Evolutionary conservation across 2,329 filamentous ascomycete species (phyloP).

Genomic region (Helotiales sp.): DNA sequence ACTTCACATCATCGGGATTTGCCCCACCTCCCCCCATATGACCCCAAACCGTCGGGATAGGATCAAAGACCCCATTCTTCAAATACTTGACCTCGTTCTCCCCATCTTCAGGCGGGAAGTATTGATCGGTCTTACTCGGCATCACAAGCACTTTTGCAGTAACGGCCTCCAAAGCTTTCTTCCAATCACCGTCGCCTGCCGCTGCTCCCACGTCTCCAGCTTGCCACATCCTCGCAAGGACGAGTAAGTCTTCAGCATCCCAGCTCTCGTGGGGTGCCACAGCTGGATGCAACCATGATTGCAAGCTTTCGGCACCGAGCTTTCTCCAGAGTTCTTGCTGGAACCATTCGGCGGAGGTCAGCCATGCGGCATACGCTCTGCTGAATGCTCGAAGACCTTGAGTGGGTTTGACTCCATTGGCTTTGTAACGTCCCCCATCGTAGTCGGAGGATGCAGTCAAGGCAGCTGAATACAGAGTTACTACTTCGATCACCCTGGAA

Average conservation of each 20-base stretch:
- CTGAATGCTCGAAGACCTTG: constrained; percentile 46
- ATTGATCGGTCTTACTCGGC: constrained; percentile 63
- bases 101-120: constrained; percentile 52
- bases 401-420: constrained; percentile 31
- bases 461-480: too few species aligned
- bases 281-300: constrained; percentile 38
- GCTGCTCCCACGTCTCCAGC: constrained; percentile 38
- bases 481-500: too few species aligned
- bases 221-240: constrained; percentile 47
- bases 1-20: constrained; percentile 33
- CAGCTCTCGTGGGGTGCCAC: constrained; percentile 38
- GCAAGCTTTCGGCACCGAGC: constrained; percentile 37
- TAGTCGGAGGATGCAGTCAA: constrained; percentile 44
- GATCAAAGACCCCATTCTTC: constrained; percentile 31
- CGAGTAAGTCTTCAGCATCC: constrained; percentile 45
- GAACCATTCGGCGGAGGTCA: constrained; percentile 48
- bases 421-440: constrained; percentile 32
- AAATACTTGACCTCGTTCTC: constrained; percentile 36
- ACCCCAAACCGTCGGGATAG: constrained; percentile 40
- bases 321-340: constrained; percentile 41
- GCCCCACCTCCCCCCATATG: constrained; percentile 39
- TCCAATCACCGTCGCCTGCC: constrained; percentile 38
- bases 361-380: constrained; percentile 47
- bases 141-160: constrained; percentile 62
- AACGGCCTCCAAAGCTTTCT: constrained; percentile 56